phyloP scores from a whole-genome alignment of 2,329 filamentous ascomycete genomes.

The Penicillium polonicum region DNA sequence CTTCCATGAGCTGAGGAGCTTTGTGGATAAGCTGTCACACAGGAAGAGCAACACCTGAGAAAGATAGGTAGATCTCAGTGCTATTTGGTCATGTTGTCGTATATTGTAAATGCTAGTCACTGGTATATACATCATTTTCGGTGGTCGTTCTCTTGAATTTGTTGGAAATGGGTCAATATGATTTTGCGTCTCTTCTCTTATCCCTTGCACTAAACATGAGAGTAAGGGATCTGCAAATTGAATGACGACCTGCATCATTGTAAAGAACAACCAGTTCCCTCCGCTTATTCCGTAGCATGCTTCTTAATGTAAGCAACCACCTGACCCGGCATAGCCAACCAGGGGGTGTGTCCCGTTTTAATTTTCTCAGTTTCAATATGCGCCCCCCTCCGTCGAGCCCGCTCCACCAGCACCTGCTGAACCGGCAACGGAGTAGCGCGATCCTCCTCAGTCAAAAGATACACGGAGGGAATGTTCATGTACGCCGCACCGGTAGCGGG shows the following conservation, averaged over 20 bases:
- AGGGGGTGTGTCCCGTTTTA: slow-evolving; percentile 30
- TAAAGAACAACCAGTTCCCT: neutral
- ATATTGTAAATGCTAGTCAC: neutral
- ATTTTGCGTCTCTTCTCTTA: neutral
- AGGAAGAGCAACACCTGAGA: slow-evolving; percentile 4
- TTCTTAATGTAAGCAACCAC: slow-evolving; percentile 22
- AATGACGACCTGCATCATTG: neutral
- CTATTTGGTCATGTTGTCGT: neutral
- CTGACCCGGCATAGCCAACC: slow-evolving; percentile 27
- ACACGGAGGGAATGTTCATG: slow-evolving; percentile 24
- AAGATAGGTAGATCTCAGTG: neutral
- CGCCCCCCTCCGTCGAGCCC: slow-evolving; percentile 27
- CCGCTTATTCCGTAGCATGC: slow-evolving; percentile 16
- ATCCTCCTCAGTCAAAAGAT: slow-evolving; percentile 34
- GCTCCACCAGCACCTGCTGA: slow-evolving; percentile 35
- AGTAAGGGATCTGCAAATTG: neutral
- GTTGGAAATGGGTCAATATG: neutral
- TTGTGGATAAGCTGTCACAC: slow-evolving; percentile 13
- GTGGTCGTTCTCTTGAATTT: neutral
- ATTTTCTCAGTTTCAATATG: slow-evolving; percentile 32
- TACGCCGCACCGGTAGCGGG: slow-evolving; percentile 31
- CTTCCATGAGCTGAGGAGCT: slow-evolving; percentile 8
- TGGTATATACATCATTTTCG: neutral
- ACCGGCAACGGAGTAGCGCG: slow-evolving; percentile 30
- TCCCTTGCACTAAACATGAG: neutral